Conservation (phyloP, 1,139 yeast genomes). For the Zhuliangozyma parablackwelliae region DNA sequence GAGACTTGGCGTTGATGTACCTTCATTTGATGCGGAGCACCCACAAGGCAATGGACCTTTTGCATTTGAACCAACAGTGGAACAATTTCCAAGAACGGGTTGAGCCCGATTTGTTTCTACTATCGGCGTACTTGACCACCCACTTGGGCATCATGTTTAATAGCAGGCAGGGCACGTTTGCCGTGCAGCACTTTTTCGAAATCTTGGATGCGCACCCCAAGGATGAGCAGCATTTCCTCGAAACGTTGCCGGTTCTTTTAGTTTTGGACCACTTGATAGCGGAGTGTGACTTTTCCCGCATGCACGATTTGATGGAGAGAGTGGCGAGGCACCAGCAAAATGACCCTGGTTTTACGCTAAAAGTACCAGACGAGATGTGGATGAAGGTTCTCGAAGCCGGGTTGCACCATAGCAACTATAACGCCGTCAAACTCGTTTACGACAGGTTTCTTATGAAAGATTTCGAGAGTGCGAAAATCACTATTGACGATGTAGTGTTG, state of each 20-base stretch:
- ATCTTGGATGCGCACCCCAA: constrained; percentile 4
- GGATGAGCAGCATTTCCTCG: not conserved
- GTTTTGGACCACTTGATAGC: not conserved
- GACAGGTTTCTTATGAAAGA: constrained; percentile 28
- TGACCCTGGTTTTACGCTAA: not conserved
- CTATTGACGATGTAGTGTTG: constrained; percentile 23
- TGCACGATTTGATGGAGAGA: not conserved
- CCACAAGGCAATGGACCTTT: not conserved
- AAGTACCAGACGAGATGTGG: constrained; percentile 14
- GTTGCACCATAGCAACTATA: constrained; percentile 20
- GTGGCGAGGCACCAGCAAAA: not conserved
- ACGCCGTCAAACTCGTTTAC: constrained; percentile 25
- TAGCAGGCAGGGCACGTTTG: constrained; percentile 20
- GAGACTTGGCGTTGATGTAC: not conserved
- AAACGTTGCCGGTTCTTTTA: not conserved
- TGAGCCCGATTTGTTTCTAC: not conserved
- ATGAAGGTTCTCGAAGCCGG: constrained; percentile 20
- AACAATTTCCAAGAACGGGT: not conserved
- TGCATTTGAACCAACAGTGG: constrained; percentile 1
- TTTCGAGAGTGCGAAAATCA: constrained; percentile 15
- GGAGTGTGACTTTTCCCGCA: not conserved
- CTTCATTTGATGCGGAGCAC: constrained; percentile 2
- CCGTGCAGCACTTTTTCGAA: constrained; percentile 17
- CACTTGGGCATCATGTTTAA: constrained; percentile 21
- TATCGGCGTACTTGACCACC: constrained; percentile 15